phyloP scores from a whole-genome alignment of 805 yeast species.

The Ogataea corticis region DNA sequence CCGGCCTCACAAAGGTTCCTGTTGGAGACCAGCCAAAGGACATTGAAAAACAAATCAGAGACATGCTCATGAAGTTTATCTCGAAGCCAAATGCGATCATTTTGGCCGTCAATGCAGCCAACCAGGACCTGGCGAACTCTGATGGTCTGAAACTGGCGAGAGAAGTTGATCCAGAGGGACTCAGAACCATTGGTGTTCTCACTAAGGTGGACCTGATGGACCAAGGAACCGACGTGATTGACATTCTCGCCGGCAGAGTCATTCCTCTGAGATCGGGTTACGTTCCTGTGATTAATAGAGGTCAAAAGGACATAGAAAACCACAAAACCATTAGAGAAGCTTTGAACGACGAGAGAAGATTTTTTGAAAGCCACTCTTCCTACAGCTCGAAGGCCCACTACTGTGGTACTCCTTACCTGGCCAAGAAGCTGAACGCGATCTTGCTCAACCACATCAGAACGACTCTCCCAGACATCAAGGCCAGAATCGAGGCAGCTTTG shows the following conservation, averaged over 20 bases:
- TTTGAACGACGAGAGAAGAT: constrained; percentile 72
- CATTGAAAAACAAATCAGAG: constrained; percentile 91
- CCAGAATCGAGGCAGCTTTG: constrained; percentile 81
- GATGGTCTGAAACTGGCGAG: constrained; percentile 96
- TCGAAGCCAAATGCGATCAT: constrained; percentile 95
- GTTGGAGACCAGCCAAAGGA: constrained; percentile 99
- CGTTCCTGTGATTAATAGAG: constrained; percentile 95
- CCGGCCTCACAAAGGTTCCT: constrained; percentile 97
- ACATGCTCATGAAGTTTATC: constrained; percentile 88
- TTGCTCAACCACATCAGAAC: constrained; percentile 86
- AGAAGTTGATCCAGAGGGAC: constrained; percentile 96
- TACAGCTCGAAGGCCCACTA: constrained; percentile 91
- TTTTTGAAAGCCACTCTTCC: constrained; percentile 86
- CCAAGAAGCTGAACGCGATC: constrained; percentile 85
- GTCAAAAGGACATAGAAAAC: constrained; percentile 91
- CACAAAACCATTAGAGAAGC: constrained; percentile 89
- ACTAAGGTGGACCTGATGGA: constrained; percentile 98
- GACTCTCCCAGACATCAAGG: constrained; percentile 89
- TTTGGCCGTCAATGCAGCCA: constrained; percentile 92
- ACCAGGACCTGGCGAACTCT: constrained; percentile 94
- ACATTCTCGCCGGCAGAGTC: constrained; percentile 91
- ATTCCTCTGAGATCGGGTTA: constrained; percentile 94
- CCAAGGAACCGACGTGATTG: constrained; percentile 95
- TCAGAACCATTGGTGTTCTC: constrained; percentile 93
- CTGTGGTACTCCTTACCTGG: constrained; percentile 98